Percentiles rank a stretch among this genome's conserved stretches.
phyloP scores from a whole-genome alignment of 2,329 filamentous ascomycete species.

The Aspergillus fijiensis region DNA sequence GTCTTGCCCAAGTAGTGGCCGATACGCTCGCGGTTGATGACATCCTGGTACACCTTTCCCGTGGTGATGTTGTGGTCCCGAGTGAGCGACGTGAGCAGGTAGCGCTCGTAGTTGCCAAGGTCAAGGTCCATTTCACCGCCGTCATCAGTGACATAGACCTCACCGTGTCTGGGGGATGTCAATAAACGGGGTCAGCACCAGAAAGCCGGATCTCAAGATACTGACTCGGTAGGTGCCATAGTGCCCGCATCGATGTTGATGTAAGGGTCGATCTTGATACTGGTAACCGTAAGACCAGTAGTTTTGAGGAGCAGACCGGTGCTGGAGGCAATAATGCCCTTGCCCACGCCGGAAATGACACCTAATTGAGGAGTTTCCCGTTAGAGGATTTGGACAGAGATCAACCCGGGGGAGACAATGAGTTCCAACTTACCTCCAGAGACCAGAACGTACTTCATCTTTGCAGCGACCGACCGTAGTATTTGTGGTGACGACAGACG shows the following conservation, averaged over 20 bases:
- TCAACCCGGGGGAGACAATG: neutral
- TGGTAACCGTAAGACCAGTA: constrained; percentile 27
- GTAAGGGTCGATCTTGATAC: constrained; percentile 60
- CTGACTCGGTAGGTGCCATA: constrained; percentile 48
- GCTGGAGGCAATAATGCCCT: constrained; percentile 65
- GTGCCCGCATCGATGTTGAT: constrained; percentile 75
- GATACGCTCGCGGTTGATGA: constrained; percentile 71
- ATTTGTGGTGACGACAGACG: neutral
- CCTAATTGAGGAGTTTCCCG: constrained; percentile 26
- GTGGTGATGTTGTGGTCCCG: constrained; percentile 95
- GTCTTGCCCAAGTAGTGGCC: constrained; percentile 85
- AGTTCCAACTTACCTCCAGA: constrained; percentile 63
- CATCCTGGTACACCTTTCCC: constrained; percentile 90
- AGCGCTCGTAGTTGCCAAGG: constrained; percentile 75
- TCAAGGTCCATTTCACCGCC: constrained; percentile 76
- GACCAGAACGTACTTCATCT: constrained; percentile 80
- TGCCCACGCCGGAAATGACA: constrained; percentile 54
- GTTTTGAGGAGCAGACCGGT: constrained; percentile 33
- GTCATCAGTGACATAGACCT: constrained; percentile 84
- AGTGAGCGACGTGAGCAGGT: constrained; percentile 77
- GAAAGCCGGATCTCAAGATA: constrained; percentile 8
- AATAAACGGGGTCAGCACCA: constrained; percentile 2
- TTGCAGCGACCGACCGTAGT: constrained; percentile 28
- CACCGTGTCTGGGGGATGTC: constrained; percentile 60
- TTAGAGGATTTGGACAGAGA: constrained; percentile 10